phyloP scores from a whole-genome alignment of 2,329 filamentous ascomycete species.

The Polytolypa hystricis region DNA sequence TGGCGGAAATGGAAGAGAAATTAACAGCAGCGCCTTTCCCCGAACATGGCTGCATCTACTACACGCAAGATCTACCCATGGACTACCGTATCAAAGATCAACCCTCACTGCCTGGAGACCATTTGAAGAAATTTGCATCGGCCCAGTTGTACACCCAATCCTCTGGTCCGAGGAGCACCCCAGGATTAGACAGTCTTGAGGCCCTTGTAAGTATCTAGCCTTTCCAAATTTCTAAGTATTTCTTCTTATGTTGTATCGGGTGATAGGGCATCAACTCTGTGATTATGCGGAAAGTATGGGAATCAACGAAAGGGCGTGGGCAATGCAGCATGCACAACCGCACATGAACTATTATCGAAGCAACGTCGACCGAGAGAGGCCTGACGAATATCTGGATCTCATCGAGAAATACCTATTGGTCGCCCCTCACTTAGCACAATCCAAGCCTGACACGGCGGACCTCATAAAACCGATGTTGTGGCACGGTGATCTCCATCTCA shows the following conservation, averaged over 20 bases:
- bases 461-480: conserved; percentile 4
- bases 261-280: background rate
- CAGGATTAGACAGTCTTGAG: background rate
- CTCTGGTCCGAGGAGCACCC: background rate
- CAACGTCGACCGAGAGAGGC: conserved; percentile 1
- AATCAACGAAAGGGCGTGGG: background rate
- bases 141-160: background rate
- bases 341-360: conserved; percentile 2
- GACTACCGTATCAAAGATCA: background rate
- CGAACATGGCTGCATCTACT: conserved; percentile 11
- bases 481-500: conserved; percentile 8
- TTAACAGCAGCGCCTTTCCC: conserved; percentile 10
- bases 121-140: background rate
- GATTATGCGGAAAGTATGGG: background rate
- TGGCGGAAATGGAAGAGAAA: conserved; percentile 12
- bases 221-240: no score
- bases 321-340: background rate
- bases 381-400: conserved; percentile 4
- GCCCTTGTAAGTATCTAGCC: background rate
- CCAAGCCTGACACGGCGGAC: conserved; percentile 21
- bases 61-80: background rate
- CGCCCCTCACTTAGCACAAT: conserved; percentile 2
- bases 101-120: background rate
- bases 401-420: conserved; percentile 5
- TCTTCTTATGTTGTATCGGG: no score